Evolutionary conservation across 805 yeast species (phyloP), one percentile per base, ranked within the genome.

Genomic region (Cephaloascus fragrans): DNA sequence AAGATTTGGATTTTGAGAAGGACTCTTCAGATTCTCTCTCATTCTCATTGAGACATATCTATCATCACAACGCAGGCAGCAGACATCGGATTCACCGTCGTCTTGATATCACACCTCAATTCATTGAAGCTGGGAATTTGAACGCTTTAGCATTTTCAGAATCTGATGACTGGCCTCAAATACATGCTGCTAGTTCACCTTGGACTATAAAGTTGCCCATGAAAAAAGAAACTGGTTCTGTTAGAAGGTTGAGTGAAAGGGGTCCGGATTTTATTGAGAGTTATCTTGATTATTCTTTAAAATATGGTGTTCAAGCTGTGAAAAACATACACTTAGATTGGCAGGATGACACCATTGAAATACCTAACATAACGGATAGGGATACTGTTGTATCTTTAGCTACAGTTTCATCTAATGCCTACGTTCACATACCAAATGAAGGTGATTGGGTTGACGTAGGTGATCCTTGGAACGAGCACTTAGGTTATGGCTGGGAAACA

Each of bases 381-480:
- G 77, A 76, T 32, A 85, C 96, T 0, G 55, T 90, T 3, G 64
- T 89, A 2, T 62, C 83, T 1, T 60, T 90, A 33, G 97, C 97
- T 0, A 58, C 79, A 39, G 83, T 90, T 77, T 77, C 96, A 0
- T 84, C 95, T 1, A 83, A 93, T 55, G 97, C 97, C 2, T 93
- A 90, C 53, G 95, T 87, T 3, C 71, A 73, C 35, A 62, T 75
- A 23, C 97, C 97, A 3, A 52, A 61, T 4, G 73, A 78, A 18
- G 89, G 88, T 36, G 94, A 86, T 53, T 93, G 97, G 97, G 63
- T 82, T 40, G 93, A 90, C 50, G 75, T 85, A 10, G 73, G 77
- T 1, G 59, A 56, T 1, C 79, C 80, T 0, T 85, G 80, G 67
- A 66, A 73, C 43, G 62, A 67, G 20, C 57, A 73, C 33, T 49